Percentiles rank a stretch among this genome's conserved stretches.
Conservation (phyloP, 163 green algal species). For the Chlamydomonas reinhardtii region DNA sequence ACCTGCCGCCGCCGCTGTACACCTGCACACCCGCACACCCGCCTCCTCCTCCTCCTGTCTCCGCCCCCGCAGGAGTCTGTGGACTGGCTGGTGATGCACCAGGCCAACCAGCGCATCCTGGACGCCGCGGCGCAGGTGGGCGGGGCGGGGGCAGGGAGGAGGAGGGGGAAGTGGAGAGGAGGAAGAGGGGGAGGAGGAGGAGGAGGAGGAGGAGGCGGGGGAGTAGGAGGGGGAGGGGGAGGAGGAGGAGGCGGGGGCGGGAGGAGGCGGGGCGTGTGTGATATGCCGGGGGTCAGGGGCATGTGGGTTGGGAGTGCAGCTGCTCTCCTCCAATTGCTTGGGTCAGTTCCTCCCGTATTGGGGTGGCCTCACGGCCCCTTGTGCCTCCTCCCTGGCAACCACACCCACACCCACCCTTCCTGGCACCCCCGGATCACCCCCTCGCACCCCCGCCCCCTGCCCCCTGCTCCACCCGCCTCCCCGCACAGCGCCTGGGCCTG, state of each 20-base stretch:
- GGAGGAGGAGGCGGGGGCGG: too few relatives aligned
- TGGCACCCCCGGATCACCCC: too few relatives aligned
- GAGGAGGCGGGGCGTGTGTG: too few relatives aligned
- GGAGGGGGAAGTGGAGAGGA: neutral
- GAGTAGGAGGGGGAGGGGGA: too few relatives aligned
- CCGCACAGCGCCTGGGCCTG: slow-evolving; percentile 78
- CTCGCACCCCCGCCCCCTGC: too few relatives aligned
- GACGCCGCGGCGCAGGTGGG: slow-evolving; percentile 81
- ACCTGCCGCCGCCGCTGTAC: neutral
- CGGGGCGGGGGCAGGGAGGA: neutral
- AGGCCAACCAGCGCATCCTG: slow-evolving; percentile 98
- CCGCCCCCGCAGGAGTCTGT: slow-evolving; percentile 76
- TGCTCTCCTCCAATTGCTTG: too few relatives aligned
- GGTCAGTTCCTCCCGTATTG: too few relatives aligned
- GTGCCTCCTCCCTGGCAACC: too few relatives aligned
- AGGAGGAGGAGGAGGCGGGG: too few relatives aligned
- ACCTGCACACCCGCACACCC: neutral
- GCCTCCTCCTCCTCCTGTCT: neutral
- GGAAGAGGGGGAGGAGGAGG: neutral
- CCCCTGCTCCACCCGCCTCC: neutral
- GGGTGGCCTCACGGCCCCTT: too few relatives aligned
- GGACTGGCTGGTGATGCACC: slow-evolving; percentile 96
- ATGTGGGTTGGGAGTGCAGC: too few relatives aligned
- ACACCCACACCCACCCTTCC: neutral
- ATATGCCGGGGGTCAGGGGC: too few relatives aligned